These are phyloP conservation scores for Dioscorea alata DNA, from an alignment of 106 monocot genomes.

Conservation along the genomic window DNA sequence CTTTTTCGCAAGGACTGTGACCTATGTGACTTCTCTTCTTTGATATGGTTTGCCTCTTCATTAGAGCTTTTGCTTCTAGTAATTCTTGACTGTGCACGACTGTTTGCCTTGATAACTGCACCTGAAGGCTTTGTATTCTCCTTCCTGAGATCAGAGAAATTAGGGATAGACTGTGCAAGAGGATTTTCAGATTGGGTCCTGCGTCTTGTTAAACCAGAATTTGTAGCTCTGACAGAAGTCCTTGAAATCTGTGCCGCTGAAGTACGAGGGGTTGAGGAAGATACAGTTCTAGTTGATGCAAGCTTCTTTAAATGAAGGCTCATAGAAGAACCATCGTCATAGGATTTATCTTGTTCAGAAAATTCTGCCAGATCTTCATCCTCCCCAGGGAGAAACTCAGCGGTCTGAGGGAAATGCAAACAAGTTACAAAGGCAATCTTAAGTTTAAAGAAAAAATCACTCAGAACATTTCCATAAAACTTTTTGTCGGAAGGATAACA, in stretches of 20 bases:
- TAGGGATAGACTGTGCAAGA: slow-evolving; percentile 67
- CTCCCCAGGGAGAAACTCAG: slow-evolving; percentile 20
- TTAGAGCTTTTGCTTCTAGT: slow-evolving; percentile 56
- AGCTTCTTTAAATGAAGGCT: slow-evolving; percentile 42
- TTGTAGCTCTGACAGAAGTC: slow-evolving; percentile 30
- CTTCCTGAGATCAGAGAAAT: slow-evolving; percentile 65
- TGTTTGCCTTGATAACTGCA: slow-evolving; percentile 25
- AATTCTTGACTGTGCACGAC: slow-evolving; percentile 27
- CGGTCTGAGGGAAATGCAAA: slow-evolving; percentile 9
- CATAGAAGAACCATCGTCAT: slow-evolving; percentile 53
- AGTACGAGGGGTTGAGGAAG: slow-evolving; percentile 34
- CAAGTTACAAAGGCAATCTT: too few relatives aligned
- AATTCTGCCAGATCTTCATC: slow-evolving; percentile 24
- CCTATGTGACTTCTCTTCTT: slow-evolving; percentile 49
- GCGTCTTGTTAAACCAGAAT: slow-evolving; percentile 35
- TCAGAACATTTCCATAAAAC: too few relatives aligned
- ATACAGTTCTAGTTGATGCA: slow-evolving; percentile 24
- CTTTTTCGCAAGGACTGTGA: slow-evolving; percentile 59
- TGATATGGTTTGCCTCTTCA: slow-evolving; percentile 48
- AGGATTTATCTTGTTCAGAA: slow-evolving; percentile 20
- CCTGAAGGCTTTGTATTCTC: slow-evolving; percentile 58
- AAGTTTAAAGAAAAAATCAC: not conserved
- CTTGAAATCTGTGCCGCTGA: slow-evolving; percentile 36
- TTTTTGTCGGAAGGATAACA: too few relatives aligned
- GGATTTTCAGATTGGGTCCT: slow-evolving; percentile 45